phyloP scores from a whole-genome alignment of 2,329 filamentous ascomycete species.

The Verticillium dahliae region DNA sequence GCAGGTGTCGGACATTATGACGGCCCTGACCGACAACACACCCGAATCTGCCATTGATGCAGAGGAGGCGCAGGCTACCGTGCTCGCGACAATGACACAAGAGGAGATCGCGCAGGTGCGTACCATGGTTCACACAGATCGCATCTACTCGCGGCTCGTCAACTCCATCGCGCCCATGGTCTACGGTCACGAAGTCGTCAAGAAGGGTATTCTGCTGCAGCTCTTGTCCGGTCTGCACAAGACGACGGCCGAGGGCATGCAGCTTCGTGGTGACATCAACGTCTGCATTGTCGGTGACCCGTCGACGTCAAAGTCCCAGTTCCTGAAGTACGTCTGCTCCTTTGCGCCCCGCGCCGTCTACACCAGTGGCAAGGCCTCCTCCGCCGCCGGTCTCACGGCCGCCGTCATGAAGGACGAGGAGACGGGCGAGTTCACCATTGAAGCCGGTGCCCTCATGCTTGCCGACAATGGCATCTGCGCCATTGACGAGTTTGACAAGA shows the following conservation, averaged over 20 bases:
- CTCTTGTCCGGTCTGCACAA: conserved; percentile 95
- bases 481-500: conserved; percentile 99
- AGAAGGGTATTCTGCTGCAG: conserved; percentile 91
- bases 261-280: conserved; percentile 94
- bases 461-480: conserved; percentile 96
- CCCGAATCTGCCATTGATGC: conserved; percentile 63
- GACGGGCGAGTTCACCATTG: conserved; percentile 97
- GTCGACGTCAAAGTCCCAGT: conserved; percentile 95
- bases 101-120: conserved; percentile 88
- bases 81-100: conserved; percentile 77
- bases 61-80: conserved; percentile 82
- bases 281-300: conserved; percentile 98
- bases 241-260: conserved; percentile 87
- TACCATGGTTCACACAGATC: conserved; percentile 88
- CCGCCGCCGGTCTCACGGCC: conserved; percentile 92
- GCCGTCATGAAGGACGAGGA: conserved; percentile 98
- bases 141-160: conserved; percentile 89
- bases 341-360: conserved; percentile 96
- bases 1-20: conserved; percentile 77
- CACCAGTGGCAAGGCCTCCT: conserved; percentile 95
- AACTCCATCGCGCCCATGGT: conserved; percentile 95
- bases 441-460: conserved; percentile 95
- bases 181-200: conserved; percentile 94
- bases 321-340: conserved; percentile 95
- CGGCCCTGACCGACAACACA: conserved; percentile 65